Conservation (phyloP, 345 rosid genomes). For the Linum lewisii region DNA sequence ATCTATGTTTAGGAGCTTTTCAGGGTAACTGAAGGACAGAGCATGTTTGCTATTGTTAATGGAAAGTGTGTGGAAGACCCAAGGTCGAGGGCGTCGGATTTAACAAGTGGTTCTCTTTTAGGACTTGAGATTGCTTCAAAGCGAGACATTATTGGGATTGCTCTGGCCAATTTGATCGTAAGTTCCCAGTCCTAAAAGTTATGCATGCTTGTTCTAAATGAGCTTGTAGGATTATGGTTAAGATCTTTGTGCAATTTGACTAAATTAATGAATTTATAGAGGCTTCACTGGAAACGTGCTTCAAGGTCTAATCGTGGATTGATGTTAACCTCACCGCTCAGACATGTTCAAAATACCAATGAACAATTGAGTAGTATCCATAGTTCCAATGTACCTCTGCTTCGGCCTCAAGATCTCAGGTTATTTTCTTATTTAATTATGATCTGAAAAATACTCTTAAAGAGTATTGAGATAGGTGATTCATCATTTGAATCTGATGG, state of each 20-base stretch:
- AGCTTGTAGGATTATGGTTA: not conserved
- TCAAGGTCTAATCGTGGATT: slow-evolving; percentile 69
- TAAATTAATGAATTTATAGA: slow-evolving; percentile 31
- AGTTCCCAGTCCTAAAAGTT: slow-evolving; percentile 17
- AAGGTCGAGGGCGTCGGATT: slow-evolving; percentile 79
- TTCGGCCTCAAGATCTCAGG: slow-evolving; percentile 82
- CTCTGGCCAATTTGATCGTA: slow-evolving; percentile 90
- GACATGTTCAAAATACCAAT: slow-evolving; percentile 33
- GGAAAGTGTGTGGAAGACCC: slow-evolving; percentile 91
- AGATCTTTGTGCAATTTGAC: not conserved
- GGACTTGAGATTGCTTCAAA: slow-evolving; percentile 79
- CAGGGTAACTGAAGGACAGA: slow-evolving; percentile 63
- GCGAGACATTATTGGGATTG: slow-evolving; percentile 80
- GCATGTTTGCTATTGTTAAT: slow-evolving; percentile 74
- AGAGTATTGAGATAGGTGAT: no score
- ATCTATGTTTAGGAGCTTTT: slow-evolving; percentile 56
- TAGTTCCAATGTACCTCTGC: slow-evolving; percentile 34
- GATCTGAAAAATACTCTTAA: no score
- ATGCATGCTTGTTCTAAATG: not conserved
- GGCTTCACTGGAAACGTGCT: slow-evolving; percentile 93
- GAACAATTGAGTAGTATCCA: slow-evolving; percentile 31
- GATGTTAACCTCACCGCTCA: slow-evolving; percentile 85
- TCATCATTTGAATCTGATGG: not conserved
- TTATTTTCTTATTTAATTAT: slow-evolving; percentile 15
- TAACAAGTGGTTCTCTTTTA: slow-evolving; percentile 64